Evolutionary conservation across 2,329 filamentous ascomycete species (phyloP), one percentile per base, ranked within the genome.

Genomic region (Mycosphaerelloides madeirae): DNA sequence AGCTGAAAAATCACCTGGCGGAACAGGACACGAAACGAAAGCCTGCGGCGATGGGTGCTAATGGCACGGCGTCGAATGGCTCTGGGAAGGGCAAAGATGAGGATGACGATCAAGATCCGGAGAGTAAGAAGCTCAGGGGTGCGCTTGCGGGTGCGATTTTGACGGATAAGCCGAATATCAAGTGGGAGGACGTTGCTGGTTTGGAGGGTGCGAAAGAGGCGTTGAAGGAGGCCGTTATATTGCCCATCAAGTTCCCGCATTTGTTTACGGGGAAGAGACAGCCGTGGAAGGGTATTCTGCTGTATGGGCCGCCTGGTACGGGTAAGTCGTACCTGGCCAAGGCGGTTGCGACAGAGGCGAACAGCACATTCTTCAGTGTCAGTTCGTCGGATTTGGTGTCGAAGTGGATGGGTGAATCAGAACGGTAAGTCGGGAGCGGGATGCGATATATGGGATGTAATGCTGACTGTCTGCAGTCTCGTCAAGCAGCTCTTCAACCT

Each of bases 321-420:
- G 93, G 93, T 72, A 98, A 98, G 75, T 93, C 86, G 74, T 96
- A 96, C 68, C 74, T 98, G 42, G 93, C 93, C 51, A 98, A 97
- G 69, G 93, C 93, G 2, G 91, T 98, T 39, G 93, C 93, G 41
- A 98, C 93, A 14, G 93, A 98, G 70, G 93, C 93, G 47, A 97
- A 98, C 69, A 96, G 90, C 69, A 97, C 93, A 3, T 98, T 98
- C 66, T 98, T 98, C 78, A 96, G 89, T 63, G 91, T 98, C 55
- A 95, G 87, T 70, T 95, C 87, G 76, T 95, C 88, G 64, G 93
- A 98, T 66, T 68, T 98, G 68, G 93, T 98, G 49, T 95, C 88
- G 67, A 98, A 98, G 66, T 98, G 93, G 93, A 98, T 98, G 93
- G 93, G 93, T 73, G 93, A 98, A 70, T 94, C 87, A 75, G 93